Base-by-base conservation (phyloP, 371 early-diverging fungal species). In the Dinochytrium kinnereticum region DNA sequence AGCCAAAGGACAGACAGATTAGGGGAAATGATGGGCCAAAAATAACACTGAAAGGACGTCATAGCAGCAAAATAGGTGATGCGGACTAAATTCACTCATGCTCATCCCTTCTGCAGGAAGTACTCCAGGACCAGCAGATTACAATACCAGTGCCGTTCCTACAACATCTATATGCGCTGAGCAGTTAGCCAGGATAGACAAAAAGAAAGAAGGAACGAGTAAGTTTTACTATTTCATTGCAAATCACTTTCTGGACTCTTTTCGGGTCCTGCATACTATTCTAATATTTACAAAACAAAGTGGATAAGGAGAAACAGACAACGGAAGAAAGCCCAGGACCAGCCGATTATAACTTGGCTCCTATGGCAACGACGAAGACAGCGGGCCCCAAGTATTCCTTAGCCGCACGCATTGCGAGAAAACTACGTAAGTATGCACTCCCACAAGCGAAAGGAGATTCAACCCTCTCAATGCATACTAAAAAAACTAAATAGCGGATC, bases 41-140 rank as follows among this genome's bases (percentile, higher is more conserved):
- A 49, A 80, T 76, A 24, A 82, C 81, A 21, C 50, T 84, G 24
- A 84, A 84, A 64, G 80, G 82, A 24, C 55, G 82, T n/a, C 72
- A 74, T 67, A 61, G 49, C 28, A 7, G 26, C 1, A 70, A 70
- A 51, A 30, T 61, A 30, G 78, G 79, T 79, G 34, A 64, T 7
- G 7, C 24, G n/a, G n/a, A n/a, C n/a, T n/a, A n/a, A n/a, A n/a
- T n/a, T n/a, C n/a, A 5, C 10, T 49, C 19, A 3, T 38, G 31
- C 30, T 17, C 15, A 15, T 37, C 3, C 28, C 2, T 59, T n/a
- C n/a, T n/a, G n/a, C n/a, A 82, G 82, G 73, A 49, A 69, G 49
- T 57, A 81, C 76, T 2, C 85, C 85, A 10, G 85, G 85, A 0
- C 85, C 85, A 1, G 81, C 85, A 0, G 81, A 81, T 74, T 85